Conservation (phyloP, 1,284 basidiomycete genomes). For the Marasmius oreades region DNA sequence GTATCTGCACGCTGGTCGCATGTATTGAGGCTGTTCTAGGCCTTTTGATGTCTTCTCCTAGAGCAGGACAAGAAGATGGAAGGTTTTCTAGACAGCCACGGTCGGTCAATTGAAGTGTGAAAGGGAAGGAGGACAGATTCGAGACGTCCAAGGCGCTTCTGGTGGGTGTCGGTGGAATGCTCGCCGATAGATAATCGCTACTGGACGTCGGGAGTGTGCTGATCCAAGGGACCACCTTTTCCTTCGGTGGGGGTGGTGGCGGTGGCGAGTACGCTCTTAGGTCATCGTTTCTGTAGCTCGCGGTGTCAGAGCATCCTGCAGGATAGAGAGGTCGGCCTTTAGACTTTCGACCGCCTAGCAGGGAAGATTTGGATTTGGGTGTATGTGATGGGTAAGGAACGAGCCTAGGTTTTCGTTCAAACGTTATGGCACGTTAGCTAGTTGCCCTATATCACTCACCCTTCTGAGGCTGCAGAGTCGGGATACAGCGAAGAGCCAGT, state of each 20-base stretch:
- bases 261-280: background rate
- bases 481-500: background rate
- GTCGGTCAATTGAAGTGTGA: background rate
- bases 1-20: background rate
- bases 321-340: background rate
- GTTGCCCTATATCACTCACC: background rate
- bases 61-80: background rate
- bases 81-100: background rate
- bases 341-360: background rate
- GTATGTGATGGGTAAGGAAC: background rate
- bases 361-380: background rate
- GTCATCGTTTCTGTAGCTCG: background rate
- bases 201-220: background rate
- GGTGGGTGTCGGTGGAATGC: background rate
- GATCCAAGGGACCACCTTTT: background rate
- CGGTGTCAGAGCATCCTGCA: background rate
- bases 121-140: background rate
- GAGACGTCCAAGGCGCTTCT: background rate
- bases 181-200: background rate
- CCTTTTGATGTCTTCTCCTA: background rate
- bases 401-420: background rate
- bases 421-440: background rate
- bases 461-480: background rate
- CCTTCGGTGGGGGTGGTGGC: background rate
- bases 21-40: background rate